Percentiles rank a stretch among this genome's conserved stretches.
These are phyloP conservation scores for Fagopyrum esculentum DNA, from an alignment of 148 eudicot genomes.

Conservation along the genomic window DNA sequence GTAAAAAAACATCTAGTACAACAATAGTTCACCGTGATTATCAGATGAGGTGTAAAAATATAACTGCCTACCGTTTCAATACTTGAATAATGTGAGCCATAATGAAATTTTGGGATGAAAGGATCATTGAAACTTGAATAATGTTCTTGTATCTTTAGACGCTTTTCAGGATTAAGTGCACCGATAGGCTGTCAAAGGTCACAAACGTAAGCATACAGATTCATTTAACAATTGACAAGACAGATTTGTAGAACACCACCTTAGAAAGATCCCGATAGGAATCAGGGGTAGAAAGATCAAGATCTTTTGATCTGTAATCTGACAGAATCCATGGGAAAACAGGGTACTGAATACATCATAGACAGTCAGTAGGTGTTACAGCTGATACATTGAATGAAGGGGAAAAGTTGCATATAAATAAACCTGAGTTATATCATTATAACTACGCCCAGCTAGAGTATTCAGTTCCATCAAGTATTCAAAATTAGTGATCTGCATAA, in stretches of 20 bases:
- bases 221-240: conserved; percentile 1
- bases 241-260: conserved; percentile 29
- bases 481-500: conserved; percentile 95
- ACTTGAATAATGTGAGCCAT: conserved; percentile 98
- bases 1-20: no score
- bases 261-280: conserved; percentile 95
- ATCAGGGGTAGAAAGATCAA: conserved; percentile 71
- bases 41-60: no score
- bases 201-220: conserved; percentile 20
- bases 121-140: conserved; percentile 91
- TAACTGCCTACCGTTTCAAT: conserved; percentile 60
- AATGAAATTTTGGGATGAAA: conserved; percentile 90
- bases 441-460: conserved; percentile 97
- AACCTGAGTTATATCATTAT: conserved; percentile 98
- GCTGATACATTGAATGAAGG: background rate
- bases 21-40: no score
- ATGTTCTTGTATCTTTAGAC: conserved; percentile 82
- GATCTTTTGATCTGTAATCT: conserved; percentile 68
- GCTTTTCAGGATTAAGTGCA: conserved; percentile 76
- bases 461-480: conserved; percentile 99
- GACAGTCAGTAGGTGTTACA: conserved; percentile 2
- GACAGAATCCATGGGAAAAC: conserved; percentile 99
- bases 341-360: conserved; percentile 77
- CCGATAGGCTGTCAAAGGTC: conserved; percentile 69
- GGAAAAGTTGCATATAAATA: conserved; percentile 6